These are phyloP conservation scores for Syzygium syzygioides DNA, from an alignment of 441 rosid genomes.

Conservation along the genomic window DNA sequence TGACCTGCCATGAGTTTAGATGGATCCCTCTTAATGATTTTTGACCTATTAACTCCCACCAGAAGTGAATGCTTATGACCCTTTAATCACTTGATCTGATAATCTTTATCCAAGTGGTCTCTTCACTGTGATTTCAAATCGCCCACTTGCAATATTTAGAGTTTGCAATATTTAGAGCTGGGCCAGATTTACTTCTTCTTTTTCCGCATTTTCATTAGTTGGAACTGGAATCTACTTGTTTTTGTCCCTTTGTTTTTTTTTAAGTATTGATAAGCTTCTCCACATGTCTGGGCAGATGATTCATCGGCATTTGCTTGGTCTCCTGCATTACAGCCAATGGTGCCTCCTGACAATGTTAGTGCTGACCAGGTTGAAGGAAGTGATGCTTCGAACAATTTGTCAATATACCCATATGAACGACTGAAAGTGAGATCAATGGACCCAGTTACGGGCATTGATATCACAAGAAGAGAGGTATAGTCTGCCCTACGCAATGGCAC, in stretches of 20 bases:
- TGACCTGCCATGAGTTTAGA: background rate
- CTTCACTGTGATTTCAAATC: background rate
- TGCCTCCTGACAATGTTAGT: conserved; percentile 9
- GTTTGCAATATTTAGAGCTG: background rate
- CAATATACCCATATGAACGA: conserved; percentile 40
- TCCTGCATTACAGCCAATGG: conserved; percentile 16
- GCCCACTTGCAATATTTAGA: background rate
- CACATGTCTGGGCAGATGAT: conserved; percentile 3
- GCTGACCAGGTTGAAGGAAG: conserved; percentile 18
- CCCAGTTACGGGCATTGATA: conserved; percentile 47
- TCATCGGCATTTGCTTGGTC: conserved; percentile 32
- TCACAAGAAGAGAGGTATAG: conserved; percentile 65
- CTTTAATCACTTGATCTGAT: background rate
- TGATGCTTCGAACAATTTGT: conserved; percentile 15
- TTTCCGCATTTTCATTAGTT: background rate
- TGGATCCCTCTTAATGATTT: background rate
- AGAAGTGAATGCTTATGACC: background rate
- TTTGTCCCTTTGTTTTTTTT: background rate
- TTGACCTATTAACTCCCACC: background rate
- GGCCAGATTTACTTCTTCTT: background rate
- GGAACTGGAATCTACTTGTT: background rate
- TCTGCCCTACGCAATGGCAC: background rate
- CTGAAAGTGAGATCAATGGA: conserved; percentile 44
- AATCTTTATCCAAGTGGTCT: background rate
- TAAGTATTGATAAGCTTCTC: background rate